These are phyloP conservation scores for Pleurotus tuoliensis DNA, from an alignment of 768 basidiomycete genomes.

Conservation along the genomic window DNA sequence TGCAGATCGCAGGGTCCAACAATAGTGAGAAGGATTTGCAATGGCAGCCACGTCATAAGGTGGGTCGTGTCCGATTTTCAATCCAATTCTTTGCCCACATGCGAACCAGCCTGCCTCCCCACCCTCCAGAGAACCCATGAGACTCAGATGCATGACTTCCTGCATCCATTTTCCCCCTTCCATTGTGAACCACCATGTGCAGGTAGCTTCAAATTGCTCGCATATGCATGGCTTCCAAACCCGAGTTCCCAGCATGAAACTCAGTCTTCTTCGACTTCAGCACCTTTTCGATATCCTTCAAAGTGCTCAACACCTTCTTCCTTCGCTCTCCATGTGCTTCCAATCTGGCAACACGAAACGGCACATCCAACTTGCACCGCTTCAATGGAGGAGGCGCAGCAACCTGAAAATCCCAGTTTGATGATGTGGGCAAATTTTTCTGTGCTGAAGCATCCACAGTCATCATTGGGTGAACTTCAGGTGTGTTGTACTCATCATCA, in stretches of 20 bases:
- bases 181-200: constrained; percentile 25
- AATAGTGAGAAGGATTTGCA: constrained; percentile 23
- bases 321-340: constrained; percentile 7
- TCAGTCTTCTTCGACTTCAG: constrained; percentile 18
- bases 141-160: constrained; percentile 24
- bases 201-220: constrained; percentile 23
- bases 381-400: constrained; percentile 14
- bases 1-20: constrained; percentile 21
- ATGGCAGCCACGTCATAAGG: constrained; percentile 21
- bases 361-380: constrained; percentile 17
- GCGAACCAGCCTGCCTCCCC: constrained; percentile 22
- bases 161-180: constrained; percentile 15
- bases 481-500: neutral
- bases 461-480: neutral
- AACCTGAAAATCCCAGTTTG: neutral
- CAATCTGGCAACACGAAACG: constrained; percentile 7
- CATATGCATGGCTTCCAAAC: constrained; percentile 23
- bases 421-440: neutral
- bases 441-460: too few relatives aligned
- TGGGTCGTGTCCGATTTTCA: constrained; percentile 15
- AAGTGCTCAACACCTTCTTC: constrained; percentile 6
- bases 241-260: constrained; percentile 21
- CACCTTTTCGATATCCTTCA: constrained; percentile 21
- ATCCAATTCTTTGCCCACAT: constrained; percentile 24
- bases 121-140: constrained; percentile 25